Percentiles rank a stretch among this genome's conserved stretches.
phyloP scores from a whole-genome alignment of 164 flowering plant species.

The Tetracentron sinense region DNA sequence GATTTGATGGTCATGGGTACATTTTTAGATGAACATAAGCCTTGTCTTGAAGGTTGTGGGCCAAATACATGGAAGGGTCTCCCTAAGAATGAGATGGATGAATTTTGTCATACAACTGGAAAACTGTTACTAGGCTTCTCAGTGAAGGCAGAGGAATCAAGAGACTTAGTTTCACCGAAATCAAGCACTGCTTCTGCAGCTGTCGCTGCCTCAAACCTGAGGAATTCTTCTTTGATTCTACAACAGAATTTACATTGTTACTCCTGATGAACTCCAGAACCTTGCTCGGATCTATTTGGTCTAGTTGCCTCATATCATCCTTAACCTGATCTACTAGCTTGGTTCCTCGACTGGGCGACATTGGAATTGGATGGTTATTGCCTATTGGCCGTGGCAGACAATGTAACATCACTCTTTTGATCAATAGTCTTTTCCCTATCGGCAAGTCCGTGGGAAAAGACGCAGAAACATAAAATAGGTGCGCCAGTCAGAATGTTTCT shows the following conservation, averaged over 20 bases:
- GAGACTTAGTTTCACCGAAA: conserved; percentile 33
- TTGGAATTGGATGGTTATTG: conserved; percentile 7
- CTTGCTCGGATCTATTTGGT: conserved; percentile 11
- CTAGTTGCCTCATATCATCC: conserved; percentile 8
- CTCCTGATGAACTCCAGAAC: conserved; percentile 8
- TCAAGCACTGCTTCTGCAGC: conserved; percentile 71
- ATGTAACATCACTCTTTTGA: neutral
- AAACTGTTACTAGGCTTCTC: conserved; percentile 4
- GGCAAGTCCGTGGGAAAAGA: too few species aligned
- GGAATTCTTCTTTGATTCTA: conserved; percentile 14
- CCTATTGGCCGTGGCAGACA: neutral
- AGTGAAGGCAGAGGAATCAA: conserved; percentile 22
- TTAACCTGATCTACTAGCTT: conserved; percentile 8
- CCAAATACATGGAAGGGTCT: conserved; percentile 3
- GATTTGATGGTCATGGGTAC: conserved; percentile 4
- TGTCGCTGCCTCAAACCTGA: conserved; percentile 37
- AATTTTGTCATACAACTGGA: conserved; percentile 4
- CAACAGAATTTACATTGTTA: conserved; percentile 6
- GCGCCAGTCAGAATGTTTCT: too few species aligned
- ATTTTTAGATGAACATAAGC: conserved; percentile 9
- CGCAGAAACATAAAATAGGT: too few species aligned
- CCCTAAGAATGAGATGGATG: conserved; percentile 1
- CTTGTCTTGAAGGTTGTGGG: conserved; percentile 15
- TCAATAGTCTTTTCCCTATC: neutral
- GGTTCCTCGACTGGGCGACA: neutral